Base-by-base conservation (phyloP, 257 asterid species). In the Echium plantagineum region DNA sequence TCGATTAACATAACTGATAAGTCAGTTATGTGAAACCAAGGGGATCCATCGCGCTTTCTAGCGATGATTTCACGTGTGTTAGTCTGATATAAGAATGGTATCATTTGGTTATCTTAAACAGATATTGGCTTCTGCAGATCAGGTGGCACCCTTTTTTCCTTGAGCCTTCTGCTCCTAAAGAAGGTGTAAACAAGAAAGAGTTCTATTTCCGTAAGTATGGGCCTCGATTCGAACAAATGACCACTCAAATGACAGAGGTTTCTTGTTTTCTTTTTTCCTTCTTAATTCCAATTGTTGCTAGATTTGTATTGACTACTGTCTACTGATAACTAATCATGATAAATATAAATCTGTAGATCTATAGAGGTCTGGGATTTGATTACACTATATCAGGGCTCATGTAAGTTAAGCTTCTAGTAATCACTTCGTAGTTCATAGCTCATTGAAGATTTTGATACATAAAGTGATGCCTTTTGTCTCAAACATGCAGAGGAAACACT, bases 241-340 rank as follows among this genome's bases (percentile, higher is more conserved):
- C 70, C 53, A 24, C 81, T 48, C 77, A 83, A 63, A 87, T 87
- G 96, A 7, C 90, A 3, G 87, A 87, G 95, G 97, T 89, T 30
- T 35, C 2, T 21, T 57, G 59, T 64, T 51, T 10, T 28, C 4
- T 51, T 64, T 19, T 52, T 60, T 52, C 19, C 28, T 13, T 53
- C 8, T 46, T 49, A 52, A 26, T n/a, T 35, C n/a, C n/a, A n/a
- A n/a, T n/a, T n/a, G n/a, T n/a, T n/a, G n/a, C n/a, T n/a, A n/a
- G n/a, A n/a, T n/a, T n/a, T n/a, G n/a, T n/a, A n/a, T n/a, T n/a
- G n/a, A n/a, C n/a, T 65, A 5, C 20, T 32, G n/a, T n/a, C n/a
- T n/a, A n/a, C 15, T 60, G 15, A 16, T 17, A 9, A 38, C 22
- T 31, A 28, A 52, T 24, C 18, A 55, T 63, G 17, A 46, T 6